Evolutionary conservation across 169 alveolate genomes (phyloP), one percentile per base, ranked within the genome.

Genomic region (Toxoplasma gondii): DNA sequence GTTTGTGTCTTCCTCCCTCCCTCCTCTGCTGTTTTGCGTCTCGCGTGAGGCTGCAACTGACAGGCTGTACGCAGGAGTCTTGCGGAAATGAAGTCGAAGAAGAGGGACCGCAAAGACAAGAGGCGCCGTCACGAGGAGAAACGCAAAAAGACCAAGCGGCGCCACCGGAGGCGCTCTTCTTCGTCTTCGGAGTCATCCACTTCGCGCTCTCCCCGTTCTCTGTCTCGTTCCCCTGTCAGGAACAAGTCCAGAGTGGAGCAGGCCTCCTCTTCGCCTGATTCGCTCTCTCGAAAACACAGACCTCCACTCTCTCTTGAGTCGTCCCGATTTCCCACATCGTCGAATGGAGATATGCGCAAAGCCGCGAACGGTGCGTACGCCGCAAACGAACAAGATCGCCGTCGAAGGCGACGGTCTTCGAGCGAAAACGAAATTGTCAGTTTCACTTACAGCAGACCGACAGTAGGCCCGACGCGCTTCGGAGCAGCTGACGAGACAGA

Each of bases 111-210:
- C 39, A 1, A 45, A 10, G 39, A 78, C 49, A 82, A 82, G 41
- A 39, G 4, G 5, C 53, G 29, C 44, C 22, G 39, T 19, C 90
- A 43, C 67, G 19, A 82, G 67, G 41, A 44, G 64, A 82, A 82
- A 31, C 53, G 41, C 10, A 27, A 82, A 5, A 39, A 82, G 49
- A n/a, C 29, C 90, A 82, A 82, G 67, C n/a, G 17, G 36, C 31
- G 36, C 31, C 90, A 31, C 67, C 69, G 90, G 36, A 43, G 24
- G 67, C 34, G 88, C 38, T 41, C 53, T 9, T 82, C 90, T 36
- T 82, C 90, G n/a, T 82, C 90, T 29, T 22, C 34, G 64, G 31
- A 41, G 24, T 82, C 90, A 41, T 43, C 67, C 90, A 5, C 90
- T 38, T 43, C 90, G 12, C 31, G 41, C 22, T 34, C 43, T 12